A percentile compares a stretch with the other conserved stretches of the same genome.
Conservation (phyloP, 352 stramenopile genomes). For the Phytophthora uliginosa region DNA sequence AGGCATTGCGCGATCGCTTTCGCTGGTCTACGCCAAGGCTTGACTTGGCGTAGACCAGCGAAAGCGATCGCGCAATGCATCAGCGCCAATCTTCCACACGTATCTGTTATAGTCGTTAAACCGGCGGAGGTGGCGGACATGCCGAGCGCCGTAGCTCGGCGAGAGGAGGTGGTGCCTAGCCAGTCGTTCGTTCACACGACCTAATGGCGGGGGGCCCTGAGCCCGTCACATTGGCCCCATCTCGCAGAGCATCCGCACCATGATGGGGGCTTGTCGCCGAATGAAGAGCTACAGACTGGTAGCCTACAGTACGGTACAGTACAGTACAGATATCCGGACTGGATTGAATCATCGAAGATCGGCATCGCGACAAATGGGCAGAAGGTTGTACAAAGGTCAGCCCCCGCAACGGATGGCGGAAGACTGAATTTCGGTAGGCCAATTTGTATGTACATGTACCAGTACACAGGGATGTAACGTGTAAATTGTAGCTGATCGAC, state of each 20-base stretch:
- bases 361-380: not conserved
- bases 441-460: no score
- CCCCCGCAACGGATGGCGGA: no score
- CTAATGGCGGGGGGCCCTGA: constrained; percentile 10
- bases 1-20: constrained; percentile 15
- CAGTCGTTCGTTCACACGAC: constrained; percentile 17
- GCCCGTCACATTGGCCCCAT: constrained; percentile 19
- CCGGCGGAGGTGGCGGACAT: not conserved
- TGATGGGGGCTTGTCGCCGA: constrained; percentile 10
- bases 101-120: constrained; percentile 21
- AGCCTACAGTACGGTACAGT: constrained; percentile 8
- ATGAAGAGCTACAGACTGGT: constrained; percentile 10
- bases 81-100: constrained; percentile 10
- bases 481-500: no score
- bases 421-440: no score
- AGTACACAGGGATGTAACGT: no score
- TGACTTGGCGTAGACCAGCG: constrained; percentile 23
- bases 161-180: not conserved
- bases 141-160: not conserved
- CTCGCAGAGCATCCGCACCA: not conserved
- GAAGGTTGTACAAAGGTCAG: not conserved
- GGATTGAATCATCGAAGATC: not conserved
- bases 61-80: constrained; percentile 19
- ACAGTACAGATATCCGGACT: not conserved
- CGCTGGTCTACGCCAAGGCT: constrained; percentile 21